Base-by-base conservation (phyloP, 2,329 filamentous ascomycete genomes). In the Chaetomium olivaceum region DNA sequence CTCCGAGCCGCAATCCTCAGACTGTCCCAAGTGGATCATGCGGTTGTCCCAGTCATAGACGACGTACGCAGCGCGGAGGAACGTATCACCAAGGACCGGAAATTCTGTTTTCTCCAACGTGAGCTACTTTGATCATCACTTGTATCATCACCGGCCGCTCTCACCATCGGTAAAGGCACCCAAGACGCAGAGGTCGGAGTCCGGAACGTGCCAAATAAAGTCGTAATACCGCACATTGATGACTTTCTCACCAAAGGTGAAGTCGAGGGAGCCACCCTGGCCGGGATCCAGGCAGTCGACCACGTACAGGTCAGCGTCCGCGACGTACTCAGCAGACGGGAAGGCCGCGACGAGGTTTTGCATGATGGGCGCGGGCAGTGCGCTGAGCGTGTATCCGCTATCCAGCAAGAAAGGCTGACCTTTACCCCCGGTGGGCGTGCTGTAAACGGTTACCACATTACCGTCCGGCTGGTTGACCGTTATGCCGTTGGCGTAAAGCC, bases 61-160 rank as follows among this genome's bases (percentile, higher is more conserved):
- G 21, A 80, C 78, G 31, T 81, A 82, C 6, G 79, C 78, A 25
- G 79, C 76, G 11, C 80, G 76, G 33, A 82, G 74, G 71, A 82
- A 82, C 6, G 79, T 80, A 59, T 81, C 79, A 19, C 80, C 80
- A 1, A 82, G 76, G 3, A 81, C 74, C 4, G 61, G 61, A 39
- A 57, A 19, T 64, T 50, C 61, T 62, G n/a, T 4, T 57, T 8
- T 4, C 14, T 43, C 19, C 1, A 52, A 12, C 1, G 14, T 31
- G 1, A 25, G 11, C 51, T 16, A n/a, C 14, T 31, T 2, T 7
- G 3, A 6, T n/a, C 5, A 31, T 8, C 16, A 19, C 14, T 5
- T 14, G 3, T 11, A 48, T 48, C 3, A 25, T 8, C 23, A 23
- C 36, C 6, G n/a, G 19, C 23, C 14, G 23, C 19, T 51, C 61